Evolutionary conservation across 179 eudicot species (phyloP), one percentile per base, ranked within the genome.

Genomic region (Camellia oleifera): DNA sequence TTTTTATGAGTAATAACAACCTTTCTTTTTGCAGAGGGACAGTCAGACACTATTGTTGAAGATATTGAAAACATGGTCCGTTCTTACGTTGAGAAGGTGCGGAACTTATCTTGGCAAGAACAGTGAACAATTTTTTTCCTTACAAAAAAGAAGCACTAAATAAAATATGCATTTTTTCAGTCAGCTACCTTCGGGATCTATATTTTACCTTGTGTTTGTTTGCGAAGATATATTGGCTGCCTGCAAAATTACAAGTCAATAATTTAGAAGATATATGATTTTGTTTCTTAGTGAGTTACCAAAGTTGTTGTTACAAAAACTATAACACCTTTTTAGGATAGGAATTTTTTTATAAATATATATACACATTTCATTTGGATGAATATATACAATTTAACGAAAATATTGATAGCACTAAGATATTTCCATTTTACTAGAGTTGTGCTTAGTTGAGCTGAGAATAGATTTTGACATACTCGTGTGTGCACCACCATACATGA

Each of bases 11-110:
- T 71, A 67, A 67, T 63, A 69, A 62, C 63, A 4, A 26, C 40
- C 40, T 79, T 77, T 62, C 72, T 4, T 20, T 45, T 70, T 57
- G 15, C 98, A 96, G 99, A 94, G 90, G 99, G 99, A 80, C 99
- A 96, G 77, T 79, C 91, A 60, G 97, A 91, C 75, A 87, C 75
- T 77, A 96, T 96, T 69, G 99, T 96, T 73, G 83, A 94, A 89
- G 99, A 96, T 83, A 94, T 96, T 81, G 99, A 96, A 84, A 92
- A 89, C 82, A 96, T 96, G 99, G 99, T 96, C 81, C 99, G 98
- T 56, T 87, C 92, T 88, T 96, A 96, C 81, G 98, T 96, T 82
- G 99, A 94, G 79, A 96, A 96, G 97, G 99, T 94, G 77, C 81
- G 81, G 69, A 44, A 61, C 48, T 79, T 52, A 77, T 72, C 4